These are phyloP conservation scores for Trichoderma oligosporum DNA, from an alignment of 2,329 filamentous ascomycete genomes.

Conservation along the genomic window DNA sequence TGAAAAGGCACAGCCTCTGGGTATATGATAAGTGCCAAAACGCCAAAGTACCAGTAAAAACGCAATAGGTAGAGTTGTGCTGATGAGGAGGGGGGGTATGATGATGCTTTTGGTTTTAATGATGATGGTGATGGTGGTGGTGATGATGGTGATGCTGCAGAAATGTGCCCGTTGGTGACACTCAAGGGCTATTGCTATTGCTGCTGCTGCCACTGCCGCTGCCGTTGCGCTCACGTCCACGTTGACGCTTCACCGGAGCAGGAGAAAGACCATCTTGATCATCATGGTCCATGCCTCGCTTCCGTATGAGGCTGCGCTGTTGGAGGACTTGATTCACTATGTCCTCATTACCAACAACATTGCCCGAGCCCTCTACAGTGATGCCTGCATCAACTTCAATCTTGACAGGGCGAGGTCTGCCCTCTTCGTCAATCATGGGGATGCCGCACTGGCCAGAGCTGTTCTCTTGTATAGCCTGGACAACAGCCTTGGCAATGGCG, in stretches of 20 bases:
- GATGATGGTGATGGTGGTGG: no score
- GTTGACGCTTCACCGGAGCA: not conserved
- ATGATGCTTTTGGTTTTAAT: not conserved
- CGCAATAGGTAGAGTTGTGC: not conserved
- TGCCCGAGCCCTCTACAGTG: constrained; percentile 42
- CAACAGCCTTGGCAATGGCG: constrained; percentile 43
- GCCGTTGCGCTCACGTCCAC: no score
- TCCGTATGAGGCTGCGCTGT: constrained; percentile 24
- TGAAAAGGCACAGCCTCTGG: constrained; percentile 6
- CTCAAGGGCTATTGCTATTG: not conserved
- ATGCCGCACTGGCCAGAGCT: constrained; percentile 39
- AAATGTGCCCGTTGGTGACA: no score
- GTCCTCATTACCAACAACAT: constrained; percentile 40
- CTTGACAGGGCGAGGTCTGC: constrained; percentile 39
- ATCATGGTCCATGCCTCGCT: constrained; percentile 20
- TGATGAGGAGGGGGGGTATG: not conserved
- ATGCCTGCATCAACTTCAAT: constrained; percentile 46
- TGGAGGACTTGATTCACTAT: constrained; percentile 30
- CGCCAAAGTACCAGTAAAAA: not conserved
- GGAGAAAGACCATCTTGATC: constrained; percentile 22
- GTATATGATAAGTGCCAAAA: constrained; percentile 11
- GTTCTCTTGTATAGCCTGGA: constrained; percentile 43
- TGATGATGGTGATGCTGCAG: no score
- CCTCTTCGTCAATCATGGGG: constrained; percentile 46
- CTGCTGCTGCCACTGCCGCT: not conserved